Conservation (phyloP, 2,329 filamentous ascomycete species). For the Penicillium thymicola region DNA sequence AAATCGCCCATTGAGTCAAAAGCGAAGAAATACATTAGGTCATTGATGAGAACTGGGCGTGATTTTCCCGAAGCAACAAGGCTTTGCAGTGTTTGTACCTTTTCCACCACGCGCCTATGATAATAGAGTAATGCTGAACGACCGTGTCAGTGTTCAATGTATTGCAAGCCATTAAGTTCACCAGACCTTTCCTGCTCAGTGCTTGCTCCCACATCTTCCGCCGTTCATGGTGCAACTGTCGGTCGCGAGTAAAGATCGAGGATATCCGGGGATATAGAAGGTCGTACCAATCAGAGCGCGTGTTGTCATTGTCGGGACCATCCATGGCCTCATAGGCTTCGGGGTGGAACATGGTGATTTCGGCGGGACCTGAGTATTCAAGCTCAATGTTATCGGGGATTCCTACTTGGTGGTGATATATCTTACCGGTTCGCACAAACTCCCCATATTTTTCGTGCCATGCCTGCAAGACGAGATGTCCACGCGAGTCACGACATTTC, state of each 20-base stretch:
- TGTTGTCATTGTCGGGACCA: constrained; percentile 3
- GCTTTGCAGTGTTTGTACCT: neutral
- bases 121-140: neutral
- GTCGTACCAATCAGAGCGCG: constrained; percentile 13
- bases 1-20: constrained; percentile 46
- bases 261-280: constrained; percentile 8
- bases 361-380: neutral
- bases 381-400: neutral
- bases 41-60: constrained; percentile 2
- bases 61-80: neutral
- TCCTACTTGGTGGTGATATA: neutral
- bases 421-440: constrained; percentile 1
- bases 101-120: neutral
- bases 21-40: constrained; percentile 29
- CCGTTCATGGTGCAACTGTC: constrained; percentile 1
- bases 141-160: neutral
- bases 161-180: fast-evolving
- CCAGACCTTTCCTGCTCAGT: neutral
- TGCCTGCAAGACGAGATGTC: constrained; percentile 1
- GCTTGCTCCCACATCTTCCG: constrained; percentile 11
- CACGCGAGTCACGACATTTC: constrained; percentile 4
- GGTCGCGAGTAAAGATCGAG: constrained; percentile 10
- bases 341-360: constrained; percentile 10
- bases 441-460: neutral
- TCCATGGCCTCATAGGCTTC: constrained; percentile 11